These are phyloP conservation scores for Neurospora terricola DNA, from an alignment of 495 filamentous ascomycete species.

Conservation along the genomic window DNA sequence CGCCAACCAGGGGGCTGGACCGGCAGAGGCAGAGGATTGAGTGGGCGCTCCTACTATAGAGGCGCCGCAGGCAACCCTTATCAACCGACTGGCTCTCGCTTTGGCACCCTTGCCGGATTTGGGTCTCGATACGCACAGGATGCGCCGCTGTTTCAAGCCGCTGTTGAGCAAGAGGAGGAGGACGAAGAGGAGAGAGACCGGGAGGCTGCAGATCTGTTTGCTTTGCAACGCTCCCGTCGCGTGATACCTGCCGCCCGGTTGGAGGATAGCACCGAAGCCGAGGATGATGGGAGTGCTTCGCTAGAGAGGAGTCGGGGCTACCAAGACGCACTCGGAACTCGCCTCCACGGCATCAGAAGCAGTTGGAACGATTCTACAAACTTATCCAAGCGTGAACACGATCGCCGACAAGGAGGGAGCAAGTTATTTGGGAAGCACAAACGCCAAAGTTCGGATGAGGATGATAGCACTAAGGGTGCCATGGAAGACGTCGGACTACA, in stretches of 20 bases:
- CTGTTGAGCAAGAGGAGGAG: constrained; percentile 72
- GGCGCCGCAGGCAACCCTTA: constrained; percentile 58
- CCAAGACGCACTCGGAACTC: constrained; percentile 27
- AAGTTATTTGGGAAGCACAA: constrained; percentile 29
- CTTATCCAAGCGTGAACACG: constrained; percentile 13
- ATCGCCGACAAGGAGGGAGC: constrained; percentile 31
- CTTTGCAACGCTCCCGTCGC: constrained; percentile 76
- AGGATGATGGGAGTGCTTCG: constrained; percentile 54
- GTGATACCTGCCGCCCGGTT: constrained; percentile 74
- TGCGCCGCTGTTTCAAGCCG: constrained; percentile 86
- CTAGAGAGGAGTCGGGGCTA: constrained; percentile 47
- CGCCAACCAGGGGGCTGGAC: constrained; percentile 25
- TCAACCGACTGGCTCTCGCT: constrained; percentile 52
- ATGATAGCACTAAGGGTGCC: constrained; percentile 51
- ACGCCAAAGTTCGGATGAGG: constrained; percentile 23
- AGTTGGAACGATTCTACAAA: constrained; percentile 46
- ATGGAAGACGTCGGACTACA: constrained; percentile 89
- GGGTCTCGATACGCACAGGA: constrained; percentile 61
- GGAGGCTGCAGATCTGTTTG: constrained; percentile 88
- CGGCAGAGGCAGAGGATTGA: constrained; percentile 25
- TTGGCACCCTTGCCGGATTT: constrained; percentile 68
- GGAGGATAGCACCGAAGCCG: constrained; percentile 71
- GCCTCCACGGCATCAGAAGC: constrained; percentile 47
- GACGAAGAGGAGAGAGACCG: constrained; percentile 64
- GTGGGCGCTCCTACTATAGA: constrained; percentile 24